phyloP scores from a whole-genome alignment of 2,329 filamentous ascomycete species.

The Cladobotryum mycophilum region DNA sequence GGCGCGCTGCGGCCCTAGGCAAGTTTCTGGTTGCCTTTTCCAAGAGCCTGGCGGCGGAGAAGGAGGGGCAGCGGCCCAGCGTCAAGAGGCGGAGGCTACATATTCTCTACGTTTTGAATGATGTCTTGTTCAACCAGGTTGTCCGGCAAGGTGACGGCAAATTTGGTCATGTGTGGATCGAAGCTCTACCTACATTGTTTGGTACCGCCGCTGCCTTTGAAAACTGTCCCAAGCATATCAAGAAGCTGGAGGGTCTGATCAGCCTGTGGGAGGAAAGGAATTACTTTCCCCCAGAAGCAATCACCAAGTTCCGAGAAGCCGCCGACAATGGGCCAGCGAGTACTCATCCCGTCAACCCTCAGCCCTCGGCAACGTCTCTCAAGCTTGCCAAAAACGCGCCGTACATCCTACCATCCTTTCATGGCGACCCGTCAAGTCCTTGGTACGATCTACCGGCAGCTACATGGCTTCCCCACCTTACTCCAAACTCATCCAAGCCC shows the following conservation, averaged over 20 bases:
- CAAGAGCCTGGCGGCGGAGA: conserved; percentile 30
- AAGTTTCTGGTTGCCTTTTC: conserved; percentile 70
- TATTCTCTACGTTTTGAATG: conserved; percentile 71
- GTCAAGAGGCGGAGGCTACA: conserved; percentile 65
- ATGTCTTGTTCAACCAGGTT: conserved; percentile 66
- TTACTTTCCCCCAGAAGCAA: conserved; percentile 52
- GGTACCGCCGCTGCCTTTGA: conserved; percentile 50
- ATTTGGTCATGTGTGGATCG: conserved; percentile 52
- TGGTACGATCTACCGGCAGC: conserved; percentile 81
- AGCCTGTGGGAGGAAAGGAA: conserved; percentile 62
- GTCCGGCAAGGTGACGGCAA: conserved; percentile 43
- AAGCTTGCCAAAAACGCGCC: conserved; percentile 51
- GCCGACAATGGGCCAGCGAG: conserved; percentile 37
- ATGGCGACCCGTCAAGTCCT: conserved; percentile 65
- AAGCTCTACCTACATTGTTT: conserved; percentile 57
- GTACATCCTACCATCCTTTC: conserved; percentile 66
- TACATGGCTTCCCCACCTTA: conserved; percentile 72
- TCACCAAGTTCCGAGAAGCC: conserved; percentile 54
- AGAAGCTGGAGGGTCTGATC: conserved; percentile 59
- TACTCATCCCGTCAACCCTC: conserved; percentile 14
- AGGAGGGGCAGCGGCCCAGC: conserved; percentile 39
- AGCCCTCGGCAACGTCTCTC: conserved; percentile 19
- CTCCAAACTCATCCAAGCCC: conserved; percentile 66
- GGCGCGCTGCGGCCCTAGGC: conserved; percentile 60
- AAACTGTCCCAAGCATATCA: conserved; percentile 58